A percentile compares a stretch with the other conserved stretches of the same genome.
These are phyloP conservation scores for Oxyria digyna DNA, from an alignment of 148 eudicot species.

Conservation along the genomic window DNA sequence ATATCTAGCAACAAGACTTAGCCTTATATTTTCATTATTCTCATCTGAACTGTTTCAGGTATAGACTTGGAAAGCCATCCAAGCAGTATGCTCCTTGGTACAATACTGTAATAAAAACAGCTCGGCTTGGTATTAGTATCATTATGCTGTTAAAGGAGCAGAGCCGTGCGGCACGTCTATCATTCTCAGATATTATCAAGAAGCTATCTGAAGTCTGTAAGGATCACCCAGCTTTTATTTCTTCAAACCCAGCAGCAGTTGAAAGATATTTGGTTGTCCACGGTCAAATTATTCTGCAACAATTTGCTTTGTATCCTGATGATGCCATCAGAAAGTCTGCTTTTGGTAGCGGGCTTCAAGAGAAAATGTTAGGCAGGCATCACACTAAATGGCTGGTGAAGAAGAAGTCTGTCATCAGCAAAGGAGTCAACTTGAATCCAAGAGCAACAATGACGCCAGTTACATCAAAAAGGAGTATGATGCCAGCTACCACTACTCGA, in stretches of 20 bases:
- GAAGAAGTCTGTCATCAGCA: conserved; percentile 46
- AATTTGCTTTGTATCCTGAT: conserved; percentile 89
- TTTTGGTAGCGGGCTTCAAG: conserved; percentile 57
- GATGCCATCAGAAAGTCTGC: conserved; percentile 50
- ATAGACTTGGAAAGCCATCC: conserved; percentile 92
- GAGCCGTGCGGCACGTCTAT: conserved; percentile 71
- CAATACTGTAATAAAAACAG: conserved; percentile 84
- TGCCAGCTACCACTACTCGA: conserved; percentile 95
- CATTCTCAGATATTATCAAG: conserved; percentile 64
- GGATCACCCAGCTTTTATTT: conserved; percentile 61
- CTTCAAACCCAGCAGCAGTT: conserved; percentile 43
- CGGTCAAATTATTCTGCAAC: conserved; percentile 89
- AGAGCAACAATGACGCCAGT: conserved; percentile 58
- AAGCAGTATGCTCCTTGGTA: conserved; percentile 95
- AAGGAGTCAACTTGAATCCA: conserved; percentile 64
- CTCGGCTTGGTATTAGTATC: conserved; percentile 57
- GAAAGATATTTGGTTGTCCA: conserved; percentile 87
- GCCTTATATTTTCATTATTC: not conserved
- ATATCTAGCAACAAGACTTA: not conserved
- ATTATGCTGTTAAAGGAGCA: conserved; percentile 84
- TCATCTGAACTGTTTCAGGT: conserved; percentile 35
- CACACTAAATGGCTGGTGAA: conserved; percentile 93
- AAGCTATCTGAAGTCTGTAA: conserved; percentile 52
- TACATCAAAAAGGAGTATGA: conserved; percentile 62
- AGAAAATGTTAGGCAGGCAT: conserved; percentile 74